Conservation (phyloP, 2,329 filamentous ascomycete genomes). For the Cucurbitaria berberidis region DNA sequence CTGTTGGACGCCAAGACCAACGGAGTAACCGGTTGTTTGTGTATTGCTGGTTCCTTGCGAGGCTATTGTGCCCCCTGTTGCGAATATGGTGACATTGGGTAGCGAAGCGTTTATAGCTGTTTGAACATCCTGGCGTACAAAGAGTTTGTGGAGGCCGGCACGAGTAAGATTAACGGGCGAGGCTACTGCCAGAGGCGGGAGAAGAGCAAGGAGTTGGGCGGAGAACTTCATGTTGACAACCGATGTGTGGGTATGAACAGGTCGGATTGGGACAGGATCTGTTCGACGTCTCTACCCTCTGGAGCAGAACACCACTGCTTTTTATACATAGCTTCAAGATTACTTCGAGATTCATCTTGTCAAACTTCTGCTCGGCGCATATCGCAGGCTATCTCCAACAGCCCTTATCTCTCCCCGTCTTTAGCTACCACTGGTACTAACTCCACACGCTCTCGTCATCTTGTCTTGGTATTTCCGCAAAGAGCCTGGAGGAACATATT, state of each 20-base stretch:
- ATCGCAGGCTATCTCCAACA: conserved; percentile 8
- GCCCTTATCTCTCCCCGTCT: conserved; percentile 9
- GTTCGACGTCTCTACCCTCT: neutral
- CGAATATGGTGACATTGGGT: conserved; percentile 64
- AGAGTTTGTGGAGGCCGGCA: conserved; percentile 26
- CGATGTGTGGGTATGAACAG: neutral
- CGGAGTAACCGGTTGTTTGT: conserved; percentile 62
- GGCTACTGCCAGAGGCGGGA: conserved; percentile 26
- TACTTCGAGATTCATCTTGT: neutral
- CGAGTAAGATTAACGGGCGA: conserved; percentile 28
- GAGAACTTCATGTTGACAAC: conserved; percentile 30
- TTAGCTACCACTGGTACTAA: conserved; percentile 1
- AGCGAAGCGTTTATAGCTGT: conserved; percentile 53
- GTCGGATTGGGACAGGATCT: neutral
- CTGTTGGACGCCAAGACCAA: conserved; percentile 58
- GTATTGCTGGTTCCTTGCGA: conserved; percentile 57
- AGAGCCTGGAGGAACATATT: neutral
- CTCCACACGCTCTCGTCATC: conserved; percentile 3
- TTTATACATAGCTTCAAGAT: conserved; percentile 6
- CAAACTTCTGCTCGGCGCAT: conserved; percentile 2
- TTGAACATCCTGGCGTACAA: conserved; percentile 40
- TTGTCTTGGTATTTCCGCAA: conserved; percentile 9
- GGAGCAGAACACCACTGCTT: neutral
- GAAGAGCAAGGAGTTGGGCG: conserved; percentile 24
- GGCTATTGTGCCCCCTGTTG: conserved; percentile 66